These are phyloP conservation scores for Pleodorina starrii DNA, from an alignment of 139 green algal species.

Conservation along the genomic window DNA sequence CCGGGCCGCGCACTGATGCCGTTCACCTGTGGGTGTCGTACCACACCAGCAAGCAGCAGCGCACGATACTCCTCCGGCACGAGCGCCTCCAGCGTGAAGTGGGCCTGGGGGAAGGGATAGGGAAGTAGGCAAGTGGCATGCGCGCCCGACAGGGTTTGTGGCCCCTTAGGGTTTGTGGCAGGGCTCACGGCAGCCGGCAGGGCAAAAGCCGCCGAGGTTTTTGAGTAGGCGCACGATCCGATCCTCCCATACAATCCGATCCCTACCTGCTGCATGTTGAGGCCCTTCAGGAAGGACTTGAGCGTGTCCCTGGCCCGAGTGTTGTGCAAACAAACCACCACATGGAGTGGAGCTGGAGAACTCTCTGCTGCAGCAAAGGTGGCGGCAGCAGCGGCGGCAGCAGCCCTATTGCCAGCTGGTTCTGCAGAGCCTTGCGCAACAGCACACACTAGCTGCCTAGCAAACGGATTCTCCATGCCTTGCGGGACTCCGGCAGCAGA, in stretches of 20 bases:
- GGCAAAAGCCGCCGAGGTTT: too few species aligned
- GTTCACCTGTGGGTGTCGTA: slow-evolving; percentile 42
- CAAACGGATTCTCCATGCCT: too few species aligned
- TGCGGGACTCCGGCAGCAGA: too few species aligned
- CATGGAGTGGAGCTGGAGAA: slow-evolving; percentile 4
- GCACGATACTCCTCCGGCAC: slow-evolving; percentile 38
- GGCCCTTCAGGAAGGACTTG: not conserved
- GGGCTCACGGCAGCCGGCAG: too few species aligned
- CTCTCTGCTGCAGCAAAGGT: not conserved
- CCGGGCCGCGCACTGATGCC: too few species aligned
- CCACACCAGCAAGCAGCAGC: slow-evolving; percentile 41
- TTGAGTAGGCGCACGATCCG: not conserved
- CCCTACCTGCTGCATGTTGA: not conserved
- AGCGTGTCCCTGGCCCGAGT: slow-evolving; percentile 4
- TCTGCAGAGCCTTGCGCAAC: too few species aligned
- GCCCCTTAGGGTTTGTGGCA: too few species aligned
- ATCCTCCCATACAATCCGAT: not conserved
- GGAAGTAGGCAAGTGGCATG: too few species aligned
- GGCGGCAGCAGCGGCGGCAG: too few species aligned
- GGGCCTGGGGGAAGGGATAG: not conserved
- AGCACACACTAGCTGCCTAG: too few species aligned
- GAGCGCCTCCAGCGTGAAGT: slow-evolving; percentile 41
- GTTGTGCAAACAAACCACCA: slow-evolving; percentile 44
- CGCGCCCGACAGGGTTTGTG: too few species aligned
- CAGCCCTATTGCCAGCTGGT: too few species aligned